These are phyloP conservation scores for Russula griseocarnosa DNA, from an alignment of 768 basidiomycete genomes.

Conservation along the genomic window DNA sequence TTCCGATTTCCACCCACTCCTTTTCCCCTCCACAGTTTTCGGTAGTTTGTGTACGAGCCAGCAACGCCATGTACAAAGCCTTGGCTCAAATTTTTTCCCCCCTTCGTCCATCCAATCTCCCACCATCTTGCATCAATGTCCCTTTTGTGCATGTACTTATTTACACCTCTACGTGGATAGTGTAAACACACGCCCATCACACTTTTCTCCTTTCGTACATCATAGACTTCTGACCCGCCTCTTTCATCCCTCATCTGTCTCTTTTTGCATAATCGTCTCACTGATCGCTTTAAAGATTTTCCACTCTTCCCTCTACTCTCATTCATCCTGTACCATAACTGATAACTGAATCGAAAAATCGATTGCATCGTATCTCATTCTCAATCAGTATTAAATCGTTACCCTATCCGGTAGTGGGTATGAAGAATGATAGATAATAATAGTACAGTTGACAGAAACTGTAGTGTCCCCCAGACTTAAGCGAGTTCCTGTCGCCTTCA, in stretches of 20 bases:
- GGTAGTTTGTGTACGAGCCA: slow-evolving; percentile 11
- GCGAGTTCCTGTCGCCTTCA: background rate
- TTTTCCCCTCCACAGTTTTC: background rate
- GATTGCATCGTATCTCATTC: background rate
- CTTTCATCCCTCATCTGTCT: background rate
- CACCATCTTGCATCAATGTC: slow-evolving; percentile 20
- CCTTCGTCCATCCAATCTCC: slow-evolving; percentile 3
- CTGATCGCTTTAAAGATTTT: background rate
- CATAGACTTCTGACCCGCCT: slow-evolving; percentile 14
- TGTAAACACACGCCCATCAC: background rate
- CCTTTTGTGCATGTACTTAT: slow-evolving; percentile 18
- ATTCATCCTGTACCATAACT: slow-evolving; percentile 14
- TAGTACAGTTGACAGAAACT: background rate
- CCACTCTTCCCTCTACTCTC: background rate
- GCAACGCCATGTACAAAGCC: slow-evolving; percentile 3
- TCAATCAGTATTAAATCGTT: background rate
- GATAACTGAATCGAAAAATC: slow-evolving; percentile 5
- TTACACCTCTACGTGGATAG: slow-evolving; percentile 15
- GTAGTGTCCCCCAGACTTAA: background rate
- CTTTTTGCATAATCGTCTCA: slow-evolving; percentile 2
- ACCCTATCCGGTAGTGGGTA: background rate
- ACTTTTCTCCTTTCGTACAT: slow-evolving; percentile 7
- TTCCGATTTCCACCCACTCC: background rate
- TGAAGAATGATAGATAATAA: slow-evolving; percentile 2
- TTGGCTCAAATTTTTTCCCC: background rate